Evolutionary conservation across 768 basidiomycete species (phyloP), one percentile per base, ranked within the genome.

Genomic region (Mycena kentingensis): DNA sequence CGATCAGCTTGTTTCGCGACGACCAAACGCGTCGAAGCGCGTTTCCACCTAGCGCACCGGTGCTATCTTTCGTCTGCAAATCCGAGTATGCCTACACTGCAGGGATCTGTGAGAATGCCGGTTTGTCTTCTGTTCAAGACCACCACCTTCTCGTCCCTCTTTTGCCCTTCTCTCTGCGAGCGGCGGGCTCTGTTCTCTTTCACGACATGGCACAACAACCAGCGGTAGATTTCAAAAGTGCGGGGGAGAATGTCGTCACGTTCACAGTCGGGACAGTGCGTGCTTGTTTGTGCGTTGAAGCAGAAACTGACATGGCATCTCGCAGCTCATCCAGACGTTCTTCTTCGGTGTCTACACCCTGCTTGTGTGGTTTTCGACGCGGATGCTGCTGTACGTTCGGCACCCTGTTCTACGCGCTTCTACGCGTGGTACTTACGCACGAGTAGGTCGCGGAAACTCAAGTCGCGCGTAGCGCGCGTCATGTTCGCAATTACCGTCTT

Each of bases 321-420:
- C n/a, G n/a, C n/a, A n/a, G 47, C 46, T 60, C 3, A 42, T 31
- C 6, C 54, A 55, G 16, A 60, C 58, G 3, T 37, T 55, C 39
- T 41, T 60, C 21, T 60, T 60, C 34, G 58, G 58, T 50, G 28
- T 43, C 3, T 60, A 55, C 39, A 46, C 54, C 18, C 4, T 60
- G 38, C 29, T 60, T 7, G 39, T 60, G 16, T 52, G 4, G 12
- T 12, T 60, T 5, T 52, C 58, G 24, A 60, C 54, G 10, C 42
- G 58, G 32, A 60, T 49, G 51, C 46, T 60, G 3, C 26, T 60
- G 58, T 60, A 37, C 12, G 46, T 34, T 5, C 34, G 4, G 8
- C 26, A 13, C 8, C 16, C 22, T 26, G 32, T 16, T 42, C 16
- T 46, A 12, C 11, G 19, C 28, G 26, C 16, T 34, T 18, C 6